Evolutionary conservation across 768 basidiomycete species (phyloP).

Genomic region (Lactarius tabidus): DNA sequence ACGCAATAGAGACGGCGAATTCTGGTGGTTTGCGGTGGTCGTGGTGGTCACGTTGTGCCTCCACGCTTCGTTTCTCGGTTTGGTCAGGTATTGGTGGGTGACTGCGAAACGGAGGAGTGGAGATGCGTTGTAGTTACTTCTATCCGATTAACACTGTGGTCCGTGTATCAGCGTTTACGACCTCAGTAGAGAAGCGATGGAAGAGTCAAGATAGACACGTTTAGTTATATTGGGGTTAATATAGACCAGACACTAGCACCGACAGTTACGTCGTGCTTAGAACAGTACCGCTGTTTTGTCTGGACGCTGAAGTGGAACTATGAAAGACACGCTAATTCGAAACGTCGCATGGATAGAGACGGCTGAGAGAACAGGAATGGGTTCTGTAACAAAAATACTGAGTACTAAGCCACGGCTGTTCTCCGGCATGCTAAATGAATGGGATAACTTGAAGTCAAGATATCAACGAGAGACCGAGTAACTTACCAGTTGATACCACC

Average conservation of each 20-base stretch:
- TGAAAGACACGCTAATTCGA: too few relatives aligned
- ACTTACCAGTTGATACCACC: neutral
- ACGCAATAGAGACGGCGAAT: constrained; percentile 43
- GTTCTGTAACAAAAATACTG: too few relatives aligned
- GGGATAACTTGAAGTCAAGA: neutral
- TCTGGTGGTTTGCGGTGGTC: constrained; percentile 54
- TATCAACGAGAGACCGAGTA: neutral
- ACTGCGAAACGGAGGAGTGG: constrained; percentile 42
- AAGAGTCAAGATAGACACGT: neutral
- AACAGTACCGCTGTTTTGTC: neutral
- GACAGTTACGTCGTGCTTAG: neutral
- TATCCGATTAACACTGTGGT: neutral
- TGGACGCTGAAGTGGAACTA: too few relatives aligned
- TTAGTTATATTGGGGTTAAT: neutral
- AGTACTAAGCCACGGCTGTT: too few relatives aligned
- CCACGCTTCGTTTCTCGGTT: constrained; percentile 38
- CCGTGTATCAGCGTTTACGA: neutral
- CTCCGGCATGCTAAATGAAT: neutral
- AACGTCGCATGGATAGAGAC: too few relatives aligned
- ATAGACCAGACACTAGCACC: neutral
- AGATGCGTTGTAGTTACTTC: neutral
- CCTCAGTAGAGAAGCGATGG: neutral
- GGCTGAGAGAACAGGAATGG: too few relatives aligned
- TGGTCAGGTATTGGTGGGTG: constrained; percentile 65
- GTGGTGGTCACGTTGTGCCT: constrained; percentile 45